Base-by-base conservation (phyloP, 2,329 filamentous ascomycete species). In the Dactylellina drechsleri region DNA sequence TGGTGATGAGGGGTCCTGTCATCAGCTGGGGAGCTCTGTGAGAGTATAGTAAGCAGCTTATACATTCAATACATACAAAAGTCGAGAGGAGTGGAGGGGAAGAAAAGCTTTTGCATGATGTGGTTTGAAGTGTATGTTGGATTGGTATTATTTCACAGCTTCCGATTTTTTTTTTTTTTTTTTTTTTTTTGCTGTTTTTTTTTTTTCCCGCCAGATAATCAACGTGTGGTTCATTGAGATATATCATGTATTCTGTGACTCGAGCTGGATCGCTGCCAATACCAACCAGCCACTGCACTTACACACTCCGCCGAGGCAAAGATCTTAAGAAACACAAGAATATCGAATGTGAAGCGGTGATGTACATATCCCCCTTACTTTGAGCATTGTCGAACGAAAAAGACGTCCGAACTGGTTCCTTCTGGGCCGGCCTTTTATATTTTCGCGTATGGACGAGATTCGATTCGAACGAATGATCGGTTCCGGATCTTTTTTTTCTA, bases 21-120 rank as follows among this genome's bases (percentile, higher is more conserved):
- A 47, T 47, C 43, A 18, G 16, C 43, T 15, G 43, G 16, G 5
- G 43, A 47, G 16, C 13, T 15, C 15, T 47, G 23, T n/a, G 13
- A 47, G 28, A 40, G 53, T 57, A n/a, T 2, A 40, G 53, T 40
- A 57, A 41, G 53, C 15, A 47, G 43, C 43, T 47, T 47, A 47
- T 18, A 36, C 31, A 36, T 2, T 36, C 31, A 10, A 36, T 7
- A 36, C 5, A 36, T 7, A 36, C 1, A 8, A 36, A 18, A n/a
- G 15, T 47, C 15, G 16, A 47, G 13, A 8, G 7, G 13, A 47
- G 43, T 6, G 43, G 43, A 18, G 13, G 43, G 15, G 16, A 13
- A n/a, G 23, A 23, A 12, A 16, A 8, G 43, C 13, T n/a, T 36
- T 10, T n/a, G 43, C 6, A 18, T n/a, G 43, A n/a, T 47, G 5